These are phyloP conservation scores for Podosphaera fusca DNA, from an alignment of 2,329 filamentous ascomycete species.

Conservation along the genomic window DNA sequence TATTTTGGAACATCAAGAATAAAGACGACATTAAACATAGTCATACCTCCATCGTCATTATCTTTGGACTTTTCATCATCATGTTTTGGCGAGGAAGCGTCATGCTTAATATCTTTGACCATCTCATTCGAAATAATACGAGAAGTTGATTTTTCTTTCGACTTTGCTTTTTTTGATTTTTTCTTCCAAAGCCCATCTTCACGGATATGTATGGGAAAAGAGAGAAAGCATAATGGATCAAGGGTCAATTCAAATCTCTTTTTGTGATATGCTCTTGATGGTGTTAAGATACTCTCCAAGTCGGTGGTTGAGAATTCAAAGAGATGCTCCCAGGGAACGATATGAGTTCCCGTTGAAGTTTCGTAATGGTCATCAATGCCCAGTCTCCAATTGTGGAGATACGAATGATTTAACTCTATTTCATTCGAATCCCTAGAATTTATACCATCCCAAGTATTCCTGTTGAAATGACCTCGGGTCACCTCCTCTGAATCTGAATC, in stretches of 20 bases:
- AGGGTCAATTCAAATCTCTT: constrained; percentile 60
- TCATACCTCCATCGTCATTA: constrained; percentile 31
- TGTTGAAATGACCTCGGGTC: background rate
- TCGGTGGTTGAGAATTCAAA: constrained; percentile 54
- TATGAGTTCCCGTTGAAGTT: constrained; percentile 30
- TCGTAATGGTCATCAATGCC: constrained; percentile 22
- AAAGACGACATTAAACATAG: constrained; percentile 96
- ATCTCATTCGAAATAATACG: constrained; percentile 2
- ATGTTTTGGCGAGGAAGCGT: constrained; percentile 12
- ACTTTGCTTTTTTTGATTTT: constrained; percentile 21
- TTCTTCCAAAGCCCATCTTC: constrained; percentile 59
- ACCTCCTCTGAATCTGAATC: constrained; percentile 4
- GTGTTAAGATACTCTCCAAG: constrained; percentile 58
- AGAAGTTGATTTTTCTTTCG: constrained; percentile 13
- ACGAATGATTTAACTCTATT: background rate
- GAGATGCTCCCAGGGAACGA: constrained; percentile 48
- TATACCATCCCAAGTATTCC: background rate
- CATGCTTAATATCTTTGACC: constrained; percentile 2
- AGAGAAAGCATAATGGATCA: constrained; percentile 58
- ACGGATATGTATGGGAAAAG: constrained; percentile 62
- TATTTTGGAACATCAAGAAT: constrained; percentile 60
- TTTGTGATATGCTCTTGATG: constrained; percentile 55
- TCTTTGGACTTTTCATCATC: constrained; percentile 9
- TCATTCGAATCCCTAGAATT: background rate
- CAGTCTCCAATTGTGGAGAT: background rate